phyloP scores from a whole-genome alignment of 2,329 filamentous ascomycete species.

The Xylariomycetidae sp. region DNA sequence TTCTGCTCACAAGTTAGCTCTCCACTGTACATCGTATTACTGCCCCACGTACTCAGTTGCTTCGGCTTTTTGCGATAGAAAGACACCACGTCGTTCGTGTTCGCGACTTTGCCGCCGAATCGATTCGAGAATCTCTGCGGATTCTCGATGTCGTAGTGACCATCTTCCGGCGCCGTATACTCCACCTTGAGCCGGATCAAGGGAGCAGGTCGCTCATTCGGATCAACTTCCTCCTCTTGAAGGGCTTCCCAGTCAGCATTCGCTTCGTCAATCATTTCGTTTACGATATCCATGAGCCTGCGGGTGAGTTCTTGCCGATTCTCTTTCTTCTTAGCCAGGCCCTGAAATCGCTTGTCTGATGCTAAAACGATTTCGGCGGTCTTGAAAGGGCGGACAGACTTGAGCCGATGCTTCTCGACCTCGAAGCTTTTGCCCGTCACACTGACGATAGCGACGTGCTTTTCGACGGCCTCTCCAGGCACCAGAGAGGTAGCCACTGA shows the following conservation, averaged over 20 bases:
- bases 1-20: too few species aligned
- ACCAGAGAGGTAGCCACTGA: slow-evolving; percentile 91
- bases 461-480: slow-evolving; percentile 81
- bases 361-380: slow-evolving; percentile 75
- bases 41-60: too few species aligned
- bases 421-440: slow-evolving; percentile 79
- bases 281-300: slow-evolving; percentile 69
- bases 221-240: slow-evolving; percentile 59
- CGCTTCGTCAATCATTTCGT: slow-evolving; percentile 82
- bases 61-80: slow-evolving; percentile 85
- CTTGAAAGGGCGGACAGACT: slow-evolving; percentile 84
- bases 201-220: slow-evolving; percentile 64
- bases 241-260: slow-evolving; percentile 72
- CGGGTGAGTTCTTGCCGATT: slow-evolving; percentile 76
- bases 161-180: slow-evolving; percentile 76
- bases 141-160: slow-evolving; percentile 86
- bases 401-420: slow-evolving; percentile 74
- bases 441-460: slow-evolving; percentile 82
- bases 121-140: slow-evolving; percentile 93
- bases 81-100: slow-evolving; percentile 87
- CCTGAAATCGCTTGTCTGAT: slow-evolving; percentile 69
- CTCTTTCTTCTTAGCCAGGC: slow-evolving; percentile 72
- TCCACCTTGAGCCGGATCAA: slow-evolving; percentile 88
- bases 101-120: slow-evolving; percentile 86
- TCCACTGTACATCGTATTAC: too few species aligned